A percentile compares a stretch with the other conserved stretches of the same genome.
phyloP scores from a whole-genome alignment of 768 basidiomycete genomes.

The Sarcomyxa edulis region DNA sequence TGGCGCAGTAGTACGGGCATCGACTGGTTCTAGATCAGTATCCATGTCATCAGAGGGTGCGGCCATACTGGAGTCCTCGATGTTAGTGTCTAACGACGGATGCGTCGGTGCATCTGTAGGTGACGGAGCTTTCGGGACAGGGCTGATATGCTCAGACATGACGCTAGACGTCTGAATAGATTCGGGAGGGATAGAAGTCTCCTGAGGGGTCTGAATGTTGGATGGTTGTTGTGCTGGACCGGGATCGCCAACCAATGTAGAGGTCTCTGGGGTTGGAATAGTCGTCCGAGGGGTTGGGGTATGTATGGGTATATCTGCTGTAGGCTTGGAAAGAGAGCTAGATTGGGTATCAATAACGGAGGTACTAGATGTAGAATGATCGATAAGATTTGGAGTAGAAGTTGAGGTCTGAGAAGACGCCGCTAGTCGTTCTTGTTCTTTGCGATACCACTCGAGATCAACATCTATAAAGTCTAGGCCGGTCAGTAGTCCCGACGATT shows the following conservation, averaged over 20 bases:
- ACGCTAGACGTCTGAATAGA: no score
- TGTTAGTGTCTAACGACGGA: no score
- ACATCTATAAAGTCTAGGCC: slow-evolving; percentile 21
- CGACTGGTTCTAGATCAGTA: no score
- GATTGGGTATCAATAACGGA: neutral
- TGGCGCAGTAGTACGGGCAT: no score
- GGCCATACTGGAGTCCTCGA: no score
- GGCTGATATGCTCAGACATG: no score
- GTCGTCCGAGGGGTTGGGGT: neutral
- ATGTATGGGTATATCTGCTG: neutral
- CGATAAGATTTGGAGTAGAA: neutral
- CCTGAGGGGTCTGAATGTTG: no score
- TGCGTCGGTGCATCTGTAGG: no score
- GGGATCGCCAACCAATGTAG: neutral
- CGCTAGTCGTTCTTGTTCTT: slow-evolving; percentile 12
- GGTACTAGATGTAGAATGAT: neutral
- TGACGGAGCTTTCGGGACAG: no score
- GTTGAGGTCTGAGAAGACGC: neutral
- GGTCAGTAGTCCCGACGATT: slow-evolving; percentile 17
- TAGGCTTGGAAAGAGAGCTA: neutral
- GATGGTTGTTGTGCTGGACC: no score
- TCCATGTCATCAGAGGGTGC: no score
- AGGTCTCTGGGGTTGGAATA: neutral
- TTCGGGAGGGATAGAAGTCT: no score
- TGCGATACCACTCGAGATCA: slow-evolving; percentile 21